Base-by-base conservation (phyloP, 208 protist species). In the Acanthamoeba polyphaga region DNA sequence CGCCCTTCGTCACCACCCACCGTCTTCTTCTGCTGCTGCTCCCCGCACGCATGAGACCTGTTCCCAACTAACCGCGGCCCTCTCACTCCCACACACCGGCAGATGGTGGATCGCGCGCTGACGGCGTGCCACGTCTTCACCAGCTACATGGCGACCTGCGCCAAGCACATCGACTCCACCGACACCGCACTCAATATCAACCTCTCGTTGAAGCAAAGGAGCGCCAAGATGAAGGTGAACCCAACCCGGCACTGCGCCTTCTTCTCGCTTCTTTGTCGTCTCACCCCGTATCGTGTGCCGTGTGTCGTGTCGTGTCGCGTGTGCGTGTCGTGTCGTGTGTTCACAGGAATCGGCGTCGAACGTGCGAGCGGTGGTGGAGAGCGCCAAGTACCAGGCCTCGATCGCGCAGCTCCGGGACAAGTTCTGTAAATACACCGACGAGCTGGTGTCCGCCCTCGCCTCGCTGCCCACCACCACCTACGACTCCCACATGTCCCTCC, bases 391-490 rank as follows among this genome's bases (percentile, higher is more conserved):
- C 82, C 19, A 68, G 53, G 53, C 53, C 53, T 70, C 53, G 29
- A 60, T 90, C 38, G 82, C 64, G 49, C 58, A 60, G 82, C 58
- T 90, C 51, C 6, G 32, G 22, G 29, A 66, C 82, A 90, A 60
- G 58, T 90, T 90, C 82, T 60, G 58, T 68, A 60, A 90, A 90
- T 68, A 90, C 82, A 66, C 58, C 51, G 58, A 90, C 27, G 53
- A 70, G 38, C 82, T 90, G 17, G 51, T 66, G 82, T 13, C 49
- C 53, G 82, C 82, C 27, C 82, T 90, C 55, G 34, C 58, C 22
- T 70, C 82, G 15, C 58, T 90, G n/a, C 58, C 82, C 17, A 90
- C 82, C 9, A 60, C 58, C 17, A 90, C 49, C 53, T 90, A 90
- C 34, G 49, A 68, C 38, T 68, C 82, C 32, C 82, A 90, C 53